Base-by-base conservation (phyloP, 176 grass and related monocot species). In the Olyra latifolia region DNA sequence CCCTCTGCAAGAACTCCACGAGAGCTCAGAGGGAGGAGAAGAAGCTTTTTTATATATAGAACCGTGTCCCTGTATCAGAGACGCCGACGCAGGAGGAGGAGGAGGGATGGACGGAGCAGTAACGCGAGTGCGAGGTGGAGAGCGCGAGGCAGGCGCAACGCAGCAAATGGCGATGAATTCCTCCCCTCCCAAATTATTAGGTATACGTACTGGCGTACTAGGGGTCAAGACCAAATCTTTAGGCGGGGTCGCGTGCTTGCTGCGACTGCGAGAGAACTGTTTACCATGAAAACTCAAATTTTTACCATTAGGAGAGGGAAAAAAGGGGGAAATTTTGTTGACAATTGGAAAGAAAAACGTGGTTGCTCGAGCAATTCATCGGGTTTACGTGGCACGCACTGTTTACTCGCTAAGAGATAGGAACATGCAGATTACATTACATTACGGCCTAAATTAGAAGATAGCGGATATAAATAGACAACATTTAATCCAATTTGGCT, bases 191-290 rank as follows among this genome's bases (percentile, higher is more conserved):
- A 7, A 10, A 80, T 45, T 16, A 69, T 62, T 54, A 41, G 61
- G 41, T 39, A 46, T 35, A 16, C 61, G 81, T 74, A 43, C 69
- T 57, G 41, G 49, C 58, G 49, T 83, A 58, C 66, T 30, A 20
- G 30, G 39, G 57, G 81, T 80, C 81, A 84, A 70, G 66, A 63
- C 71, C 63, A 81, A 85, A 85, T 76, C 62, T 44, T 84, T 28
- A 9, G 29, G 23, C 32, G 32, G 63, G 69, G 20, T 11, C 12
- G 30, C 67, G 43, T 13, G 13, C 79, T 2, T 35, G 5, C 32
- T 35, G 5, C n/a, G 32, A 3, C 32, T 66, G 54, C 8, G 66
- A 25, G 10, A 13, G 47, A 41, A 19, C 15, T 49, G 60, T 69
- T 35, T 40, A 35, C 17, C 24, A 15, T 7, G 11, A 2, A 14